Conservation (phyloP, 1,284 basidiomycete genomes). For the Volvariella volvacea region DNA sequence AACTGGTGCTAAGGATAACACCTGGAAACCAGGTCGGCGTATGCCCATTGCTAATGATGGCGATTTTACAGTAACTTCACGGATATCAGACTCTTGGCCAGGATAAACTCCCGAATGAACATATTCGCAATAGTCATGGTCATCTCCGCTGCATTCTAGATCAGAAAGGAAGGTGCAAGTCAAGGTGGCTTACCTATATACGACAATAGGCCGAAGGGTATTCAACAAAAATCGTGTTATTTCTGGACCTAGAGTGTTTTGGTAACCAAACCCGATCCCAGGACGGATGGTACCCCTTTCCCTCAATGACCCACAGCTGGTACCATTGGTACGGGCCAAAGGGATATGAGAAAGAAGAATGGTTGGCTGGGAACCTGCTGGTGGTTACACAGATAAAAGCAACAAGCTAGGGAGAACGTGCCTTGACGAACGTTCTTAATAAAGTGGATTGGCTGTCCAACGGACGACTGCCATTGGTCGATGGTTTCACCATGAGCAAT, state of each 20-base stretch:
- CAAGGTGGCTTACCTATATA: slow-evolving; percentile 61
- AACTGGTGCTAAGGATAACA: slow-evolving; percentile 62
- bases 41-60: slow-evolving; percentile 80
- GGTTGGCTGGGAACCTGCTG: slow-evolving; percentile 11
- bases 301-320: slow-evolving; percentile 69
- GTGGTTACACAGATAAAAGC: no score
- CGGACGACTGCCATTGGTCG: slow-evolving; percentile 50
- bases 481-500: slow-evolving; percentile 29
- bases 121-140: slow-evolving; percentile 87
- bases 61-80: slow-evolving; percentile 78
- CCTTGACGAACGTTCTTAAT: slow-evolving; percentile 47
- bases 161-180: slow-evolving; percentile 6
- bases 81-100: slow-evolving; percentile 22
- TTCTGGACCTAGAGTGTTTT: slow-evolving; percentile 74
- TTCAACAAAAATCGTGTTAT: slow-evolving; percentile 68
- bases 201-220: slow-evolving; percentile 52
- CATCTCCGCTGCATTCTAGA: slow-evolving; percentile 61
- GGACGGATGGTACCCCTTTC: slow-evolving; percentile 72
- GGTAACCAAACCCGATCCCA: slow-evolving; percentile 78
- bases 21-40: slow-evolving; percentile 74
- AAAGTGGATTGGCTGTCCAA: slow-evolving; percentile 65
- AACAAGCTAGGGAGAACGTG: slow-evolving; percentile 19
- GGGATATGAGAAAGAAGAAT: slow-evolving; percentile 85
- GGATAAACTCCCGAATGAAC: slow-evolving; percentile 38
- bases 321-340: slow-evolving; percentile 62